phyloP scores from a whole-genome alignment of 2,329 filamentous ascomycete species.

The Dactylellina leptospora region DNA sequence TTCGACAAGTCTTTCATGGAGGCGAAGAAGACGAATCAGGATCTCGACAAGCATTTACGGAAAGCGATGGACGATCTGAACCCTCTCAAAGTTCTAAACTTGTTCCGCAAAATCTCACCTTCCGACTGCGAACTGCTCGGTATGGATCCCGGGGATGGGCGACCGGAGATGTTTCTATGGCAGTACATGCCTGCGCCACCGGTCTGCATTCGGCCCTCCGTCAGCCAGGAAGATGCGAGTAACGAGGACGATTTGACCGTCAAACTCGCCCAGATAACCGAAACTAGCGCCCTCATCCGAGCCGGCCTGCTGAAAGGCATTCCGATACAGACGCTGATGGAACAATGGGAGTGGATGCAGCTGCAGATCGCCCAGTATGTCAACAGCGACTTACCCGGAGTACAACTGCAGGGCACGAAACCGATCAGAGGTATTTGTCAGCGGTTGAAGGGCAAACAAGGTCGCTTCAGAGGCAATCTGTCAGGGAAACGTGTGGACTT shows the following conservation, averaged over 20 bases:
- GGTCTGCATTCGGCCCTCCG: conserved; percentile 91
- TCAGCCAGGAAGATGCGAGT: conserved; percentile 89
- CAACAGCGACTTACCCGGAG: conserved; percentile 91
- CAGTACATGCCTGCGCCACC: conserved; percentile 93
- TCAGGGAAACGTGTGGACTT: conserved; percentile 99
- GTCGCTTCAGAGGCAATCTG: conserved; percentile 93
- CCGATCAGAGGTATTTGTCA: conserved; percentile 93
- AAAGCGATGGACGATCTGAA: conserved; percentile 96
- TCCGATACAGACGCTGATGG: conserved; percentile 88
- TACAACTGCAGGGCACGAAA: conserved; percentile 89
- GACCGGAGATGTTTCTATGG: conserved; percentile 98
- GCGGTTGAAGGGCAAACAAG: conserved; percentile 94
- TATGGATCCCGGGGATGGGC: conserved; percentile 82
- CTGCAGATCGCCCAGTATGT: conserved; percentile 97
- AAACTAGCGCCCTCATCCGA: conserved; percentile 86
- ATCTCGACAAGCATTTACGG: conserved; percentile 87
- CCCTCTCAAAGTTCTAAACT: conserved; percentile 83
- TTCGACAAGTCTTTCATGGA: conserved; percentile 87
- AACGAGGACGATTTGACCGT: conserved; percentile 97
- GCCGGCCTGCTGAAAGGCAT: conserved; percentile 63
- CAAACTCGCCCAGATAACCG: conserved; percentile 95
- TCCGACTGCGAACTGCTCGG: conserved; percentile 91
- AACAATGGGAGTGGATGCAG: conserved; percentile 97
- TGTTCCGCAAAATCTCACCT: conserved; percentile 86
- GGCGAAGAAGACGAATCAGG: conserved; percentile 78